phyloP scores from a whole-genome alignment of 176 grass and related monocot species.

The Avena sativa region DNA sequence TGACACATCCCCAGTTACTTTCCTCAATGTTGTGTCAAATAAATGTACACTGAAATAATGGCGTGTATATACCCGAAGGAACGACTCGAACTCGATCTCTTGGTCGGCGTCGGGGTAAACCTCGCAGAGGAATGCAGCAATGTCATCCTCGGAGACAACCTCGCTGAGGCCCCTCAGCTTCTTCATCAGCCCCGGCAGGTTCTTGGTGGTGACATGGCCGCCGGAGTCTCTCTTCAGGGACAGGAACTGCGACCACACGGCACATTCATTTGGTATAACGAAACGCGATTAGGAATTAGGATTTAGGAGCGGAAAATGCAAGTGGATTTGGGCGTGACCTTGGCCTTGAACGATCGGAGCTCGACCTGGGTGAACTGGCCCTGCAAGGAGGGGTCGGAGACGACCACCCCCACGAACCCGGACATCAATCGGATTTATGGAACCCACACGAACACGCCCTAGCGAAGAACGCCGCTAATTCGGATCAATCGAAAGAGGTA shows the following conservation, averaged over 20 bases:
- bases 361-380: constrained; percentile 99
- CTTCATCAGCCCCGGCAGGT: constrained; percentile 75
- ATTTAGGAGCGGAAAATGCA: background rate
- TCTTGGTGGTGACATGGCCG: constrained; percentile 70
- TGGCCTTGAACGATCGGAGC: constrained; percentile 84
- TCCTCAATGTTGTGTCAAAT: background rate
- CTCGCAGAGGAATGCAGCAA: constrained; percentile 59
- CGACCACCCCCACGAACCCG: constrained; percentile 79
- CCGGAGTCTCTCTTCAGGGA: constrained; percentile 61
- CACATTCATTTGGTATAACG: constrained; percentile 16
- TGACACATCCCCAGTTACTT: too few relatives aligned
- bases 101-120: constrained; percentile 59
- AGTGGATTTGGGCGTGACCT: constrained; percentile 42
- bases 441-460: too few relatives aligned
- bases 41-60: too few relatives aligned
- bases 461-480: too few relatives aligned
- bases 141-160: constrained; percentile 64
- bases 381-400: constrained; percentile 95
- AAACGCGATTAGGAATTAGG: background rate
- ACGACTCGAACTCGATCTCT: constrained; percentile 91
- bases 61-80: constrained; percentile 58
- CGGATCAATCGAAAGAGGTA: too few relatives aligned
- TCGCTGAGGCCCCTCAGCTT: constrained; percentile 83
- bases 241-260: constrained; percentile 54
- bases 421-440: constrained; percentile 12